Base-by-base conservation (phyloP, 306 rosid genomes). In the Prunus padus region DNA sequence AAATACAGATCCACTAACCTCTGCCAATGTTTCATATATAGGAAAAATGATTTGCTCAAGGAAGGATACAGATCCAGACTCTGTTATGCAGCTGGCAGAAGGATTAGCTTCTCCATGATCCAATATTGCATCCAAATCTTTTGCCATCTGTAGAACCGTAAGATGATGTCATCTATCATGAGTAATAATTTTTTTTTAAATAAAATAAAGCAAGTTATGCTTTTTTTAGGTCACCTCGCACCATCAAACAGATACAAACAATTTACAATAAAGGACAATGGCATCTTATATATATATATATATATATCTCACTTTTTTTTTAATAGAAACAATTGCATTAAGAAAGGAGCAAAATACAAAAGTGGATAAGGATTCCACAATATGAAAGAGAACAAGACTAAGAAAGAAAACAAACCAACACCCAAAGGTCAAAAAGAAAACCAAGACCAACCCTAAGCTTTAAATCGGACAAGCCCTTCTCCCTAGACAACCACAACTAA, bases 121-220 rank as follows among this genome's bases (percentile, higher is more conserved):
- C 88, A 95, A 85, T 70, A 81, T 84, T 46, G 92, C 97, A 65
- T 95, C 98, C 84, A 95, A 82, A 66, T 92, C 97, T 83, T 88
- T 92, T 13, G 97, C 98, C 98, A 95, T 95, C 98, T 95, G 79
- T 47, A 78, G 76, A 77, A 79, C 73, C 51, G 46, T 11, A 20
- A 40, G 49, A 65, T 65, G n/a, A 66, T 51, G 56, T 37, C 26
- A 65, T 11, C 28, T 25, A 26, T 25, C 42, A 66, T 19, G 47
- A 60, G 56, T n/a, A 62, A 42, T 49, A 67, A 16, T n/a, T 15
- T 16, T 3, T 46, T 16, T n/a, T n/a, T n/a, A 3, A 4, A 23
- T 4, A 55, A 0, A 60, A 25, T 60, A 14, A 25, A 26, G 19
- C 65, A 60, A 60, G 33, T 15, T 37, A n/a, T 77, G 33, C 60